These are phyloP conservation scores for Saksenaea oblongispora DNA, from an alignment of 371 early-diverging fungal species.

Conservation along the genomic window DNA sequence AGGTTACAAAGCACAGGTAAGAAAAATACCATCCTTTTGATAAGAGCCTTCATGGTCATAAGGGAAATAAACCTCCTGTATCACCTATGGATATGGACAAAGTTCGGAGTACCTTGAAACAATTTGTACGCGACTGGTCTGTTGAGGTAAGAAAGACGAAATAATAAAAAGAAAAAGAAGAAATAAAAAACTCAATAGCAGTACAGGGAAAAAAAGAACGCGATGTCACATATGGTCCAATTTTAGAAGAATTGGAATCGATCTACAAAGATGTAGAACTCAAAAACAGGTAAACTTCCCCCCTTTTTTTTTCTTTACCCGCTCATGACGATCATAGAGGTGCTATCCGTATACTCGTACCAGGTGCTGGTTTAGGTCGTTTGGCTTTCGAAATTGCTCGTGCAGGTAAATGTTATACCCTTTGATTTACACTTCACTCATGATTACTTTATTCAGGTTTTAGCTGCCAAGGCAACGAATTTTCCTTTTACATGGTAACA, in stretches of 20 bases:
- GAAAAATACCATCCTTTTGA: not conserved
- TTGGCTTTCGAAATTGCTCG: slow-evolving; percentile 85
- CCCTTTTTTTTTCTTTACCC: slow-evolving; percentile 5
- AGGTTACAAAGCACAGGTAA: slow-evolving; percentile 22
- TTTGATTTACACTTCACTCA: not conserved
- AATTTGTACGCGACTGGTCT: slow-evolving; percentile 95
- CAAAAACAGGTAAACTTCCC: slow-evolving; percentile 41
- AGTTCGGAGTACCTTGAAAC: slow-evolving; percentile 84
- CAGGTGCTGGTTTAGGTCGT: slow-evolving; percentile 91
- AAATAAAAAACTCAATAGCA: not conserved
- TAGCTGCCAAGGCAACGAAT: slow-evolving; percentile 86
- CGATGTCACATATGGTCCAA: slow-evolving; percentile 77
- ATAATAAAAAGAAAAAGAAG: not conserved
- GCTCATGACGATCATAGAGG: slow-evolving; percentile 40
- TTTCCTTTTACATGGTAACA: slow-evolving; percentile 75
- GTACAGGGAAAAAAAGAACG: slow-evolving; percentile 77
- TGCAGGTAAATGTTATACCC: slow-evolving; percentile 37
- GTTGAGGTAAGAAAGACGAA: slow-evolving; percentile 47
- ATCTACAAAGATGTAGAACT: slow-evolving; percentile 47
- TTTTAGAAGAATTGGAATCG: slow-evolving; percentile 69
- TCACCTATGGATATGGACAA: slow-evolving; percentile 83
- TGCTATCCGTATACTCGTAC: slow-evolving; percentile 70
- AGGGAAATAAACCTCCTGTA: slow-evolving; percentile 45
- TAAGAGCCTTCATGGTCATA: not conserved
- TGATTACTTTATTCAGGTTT: slow-evolving; percentile 50